Evolutionary conservation across 177 flowering plant species (phyloP), one percentile per base, ranked within the genome.

Genomic region (Vitis hybrid): DNA sequence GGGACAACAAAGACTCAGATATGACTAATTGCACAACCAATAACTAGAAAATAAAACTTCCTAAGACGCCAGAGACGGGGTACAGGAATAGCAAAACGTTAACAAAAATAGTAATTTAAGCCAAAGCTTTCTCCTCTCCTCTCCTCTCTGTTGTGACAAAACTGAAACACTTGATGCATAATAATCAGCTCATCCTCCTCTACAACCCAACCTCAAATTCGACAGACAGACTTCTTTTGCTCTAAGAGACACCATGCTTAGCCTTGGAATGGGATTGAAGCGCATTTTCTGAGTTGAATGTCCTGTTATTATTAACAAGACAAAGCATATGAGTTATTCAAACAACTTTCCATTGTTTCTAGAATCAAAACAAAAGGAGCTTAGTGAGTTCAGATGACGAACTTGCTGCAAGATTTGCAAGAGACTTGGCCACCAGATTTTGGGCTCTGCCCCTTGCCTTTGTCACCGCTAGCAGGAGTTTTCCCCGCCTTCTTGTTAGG

Each of bases 331-430:
- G 6, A 8, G 2, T 40, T 12, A 63, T 21, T 10, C 14, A 13
- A 63, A 32, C 23, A 32, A 61, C 11, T 21, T 10, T 10, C 30
- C 30, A 60, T 60, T 21, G 17, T 17, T 18, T n/a, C 9, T 10
- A 18, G 49, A n/a, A 13, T 17, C 23, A 18, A 30, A 17, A 30
- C 1, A 21, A 30, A 30, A n/a, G 34, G n/a, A 62, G 64, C 8
- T 40, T 21, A 11, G 4, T 32, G 52, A 1, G 64, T 52, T 15
- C 10, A 19, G 15, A 6, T 1, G 10, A 54, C 88, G 11, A 70
- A 89, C 94, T 82, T 88, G 81, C 56, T 87, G 71, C 91, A 86
- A 1, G 85, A 56, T 18, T 71, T 70, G 83, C 88, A 88, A 10
- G 81, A 17, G 50, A 75, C 45, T 30, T 77, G 59, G 23, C 82